phyloP scores from a whole-genome alignment of 148 eudicot genomes.

The Persicaria maculosa region DNA sequence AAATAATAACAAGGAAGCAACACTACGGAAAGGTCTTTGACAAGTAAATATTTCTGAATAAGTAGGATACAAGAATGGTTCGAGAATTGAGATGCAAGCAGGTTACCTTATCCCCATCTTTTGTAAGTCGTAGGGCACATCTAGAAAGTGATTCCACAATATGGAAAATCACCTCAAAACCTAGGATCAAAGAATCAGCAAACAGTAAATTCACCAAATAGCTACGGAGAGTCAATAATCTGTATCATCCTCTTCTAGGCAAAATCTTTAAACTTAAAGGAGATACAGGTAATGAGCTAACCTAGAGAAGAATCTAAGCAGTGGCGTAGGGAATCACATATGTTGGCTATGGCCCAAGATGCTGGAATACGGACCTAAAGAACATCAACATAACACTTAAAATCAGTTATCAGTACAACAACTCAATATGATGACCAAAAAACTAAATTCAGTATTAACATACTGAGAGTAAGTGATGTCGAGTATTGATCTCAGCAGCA shows the following conservation, averaged over 20 bases:
- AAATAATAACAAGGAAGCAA: neutral
- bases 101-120: conserved; percentile 85
- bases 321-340: conserved; percentile 78
- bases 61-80: neutral
- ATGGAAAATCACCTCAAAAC: conserved; percentile 27
- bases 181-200: conserved; percentile 26
- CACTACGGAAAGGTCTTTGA: neutral
- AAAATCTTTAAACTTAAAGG: neutral
- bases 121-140: conserved; percentile 61
- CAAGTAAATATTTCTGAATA: neutral
- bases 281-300: conserved; percentile 16
- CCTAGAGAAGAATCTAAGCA: conserved; percentile 39
- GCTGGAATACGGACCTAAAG: conserved; percentile 89
- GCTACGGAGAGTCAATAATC: neutral
- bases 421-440: neutral
- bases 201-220: neutral
- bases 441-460: neutral
- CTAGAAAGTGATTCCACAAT: conserved; percentile 40
- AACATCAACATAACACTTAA: conserved; percentile 5
- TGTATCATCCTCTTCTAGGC: neutral
- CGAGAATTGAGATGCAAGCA: neutral
- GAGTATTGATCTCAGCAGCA: conserved; percentile 57
- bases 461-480: conserved; percentile 56
- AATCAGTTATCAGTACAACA: neutral
- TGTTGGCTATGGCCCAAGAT: conserved; percentile 96